Evolutionary conservation across 768 basidiomycete species (phyloP), one percentile per base, ranked within the genome.

Genomic region (Panaeolus cyanescens): DNA sequence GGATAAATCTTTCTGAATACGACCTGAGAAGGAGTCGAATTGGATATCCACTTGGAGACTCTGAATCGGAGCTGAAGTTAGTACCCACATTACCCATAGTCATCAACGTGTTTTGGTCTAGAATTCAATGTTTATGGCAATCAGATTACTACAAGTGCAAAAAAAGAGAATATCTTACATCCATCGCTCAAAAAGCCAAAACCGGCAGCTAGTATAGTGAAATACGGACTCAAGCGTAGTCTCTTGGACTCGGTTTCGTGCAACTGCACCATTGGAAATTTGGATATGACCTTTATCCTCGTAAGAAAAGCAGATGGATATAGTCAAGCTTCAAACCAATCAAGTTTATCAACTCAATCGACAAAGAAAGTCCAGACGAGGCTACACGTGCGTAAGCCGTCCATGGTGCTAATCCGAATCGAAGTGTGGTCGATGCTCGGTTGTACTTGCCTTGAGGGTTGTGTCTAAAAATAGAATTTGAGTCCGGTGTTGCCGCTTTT

Each of bases 51-150:
- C 17, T 4, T 32, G 36, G 36, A 13, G 5, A 15, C 17, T 19
- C 42, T 33, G 20, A 20, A 15, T 17, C 22, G 53, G 39, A n/a
- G 13, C 34, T 53, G 6, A 50, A 15, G 12, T 36, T 5, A 53
- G 9, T 19, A 53, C 76, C 55, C 63, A 85, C 87, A 61, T 90
- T 89, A 53, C 81, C 69, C 85, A 88, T 84, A 0, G 87, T 87
- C 87, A 89, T 87, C 31, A 89, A 71, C 63, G 85, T 87, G 69
- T 89, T 89, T 68, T 89, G 86, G 68, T 88, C 86, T 87, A 66
- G 4, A 25, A 25, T 12, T 6, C 13, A 15, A 22, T 8, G 4
- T 54, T 6, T 25, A 22, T 4, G 20, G 15, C 8, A 12, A 28
- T 9, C 19, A 32, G 28, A 31, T 31, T 7, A 5, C 22, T 4